Conservation (phyloP, 805 yeast species). For the Yarrowia sp. region DNA sequence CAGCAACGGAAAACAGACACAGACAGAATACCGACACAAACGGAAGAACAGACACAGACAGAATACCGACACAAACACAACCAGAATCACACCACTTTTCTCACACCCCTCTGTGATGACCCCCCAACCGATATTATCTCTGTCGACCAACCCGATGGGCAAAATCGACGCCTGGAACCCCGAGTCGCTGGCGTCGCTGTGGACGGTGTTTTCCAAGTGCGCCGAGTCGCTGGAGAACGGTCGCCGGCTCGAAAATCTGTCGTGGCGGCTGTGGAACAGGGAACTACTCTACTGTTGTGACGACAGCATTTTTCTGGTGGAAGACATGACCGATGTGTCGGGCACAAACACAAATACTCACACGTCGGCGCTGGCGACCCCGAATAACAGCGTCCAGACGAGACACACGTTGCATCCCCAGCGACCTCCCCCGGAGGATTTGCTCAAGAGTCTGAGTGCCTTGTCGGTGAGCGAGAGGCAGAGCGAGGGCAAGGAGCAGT, state of each 20-base stretch:
- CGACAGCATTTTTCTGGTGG: slow-evolving; percentile 32
- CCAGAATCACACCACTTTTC: background rate
- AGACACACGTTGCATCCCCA: slow-evolving; percentile 16
- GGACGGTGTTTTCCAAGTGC: slow-evolving; percentile 51
- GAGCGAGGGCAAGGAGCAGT: too few species aligned
- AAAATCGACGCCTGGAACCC: slow-evolving; percentile 37
- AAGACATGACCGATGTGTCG: slow-evolving; percentile 19
- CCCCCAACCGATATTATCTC: slow-evolving; percentile 23
- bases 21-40: background rate
- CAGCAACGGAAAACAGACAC: background rate
- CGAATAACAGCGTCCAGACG: slow-evolving; percentile 3
- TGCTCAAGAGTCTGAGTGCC: slow-evolving; percentile 12
- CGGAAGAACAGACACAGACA: background rate
- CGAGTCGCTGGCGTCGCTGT: slow-evolving; percentile 43
- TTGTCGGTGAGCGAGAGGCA: slow-evolving; percentile 1
- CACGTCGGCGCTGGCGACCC: background rate
- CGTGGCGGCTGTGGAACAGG: slow-evolving; percentile 51
- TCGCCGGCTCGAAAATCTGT: slow-evolving; percentile 51
- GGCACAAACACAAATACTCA: background rate
- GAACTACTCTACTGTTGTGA: slow-evolving; percentile 31
- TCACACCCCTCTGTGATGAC: background rate
- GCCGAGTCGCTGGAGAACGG: slow-evolving; percentile 51
- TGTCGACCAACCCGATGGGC: slow-evolving; percentile 32
- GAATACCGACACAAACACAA: background rate
- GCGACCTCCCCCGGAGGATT: slow-evolving; percentile 23